These are phyloP conservation scores for Penicillium aurantiogriseum DNA, from an alignment of 2,329 filamentous ascomycete species.

Conservation along the genomic window DNA sequence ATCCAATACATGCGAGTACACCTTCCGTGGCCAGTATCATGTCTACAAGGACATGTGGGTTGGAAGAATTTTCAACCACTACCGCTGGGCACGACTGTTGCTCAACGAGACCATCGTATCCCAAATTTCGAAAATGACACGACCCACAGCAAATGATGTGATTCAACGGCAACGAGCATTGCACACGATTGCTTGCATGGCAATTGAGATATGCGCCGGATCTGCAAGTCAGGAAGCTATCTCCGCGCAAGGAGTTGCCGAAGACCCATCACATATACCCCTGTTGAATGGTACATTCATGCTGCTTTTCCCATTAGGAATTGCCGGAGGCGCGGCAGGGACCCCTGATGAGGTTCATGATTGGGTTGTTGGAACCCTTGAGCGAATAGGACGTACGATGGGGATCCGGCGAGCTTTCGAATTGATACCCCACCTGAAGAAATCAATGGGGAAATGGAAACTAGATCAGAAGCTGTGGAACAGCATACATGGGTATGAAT, in stretches of 20 bases:
- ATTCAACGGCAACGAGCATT: constrained; percentile 18
- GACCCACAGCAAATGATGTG: constrained; percentile 2
- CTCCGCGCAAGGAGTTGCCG: constrained; percentile 1
- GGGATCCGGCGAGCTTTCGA: constrained; percentile 25
- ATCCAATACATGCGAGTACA: constrained; percentile 10
- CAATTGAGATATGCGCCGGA: constrained; percentile 22
- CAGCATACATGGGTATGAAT: not conserved
- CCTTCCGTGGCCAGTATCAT: constrained; percentile 23
- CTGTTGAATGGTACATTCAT: constrained; percentile 26
- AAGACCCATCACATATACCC: constrained; percentile 1
- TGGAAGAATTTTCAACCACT: constrained; percentile 22
- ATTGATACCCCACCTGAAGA: constrained; percentile 18
- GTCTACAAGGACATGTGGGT: constrained; percentile 25
- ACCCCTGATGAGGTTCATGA: constrained; percentile 21
- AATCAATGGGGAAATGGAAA: not conserved
- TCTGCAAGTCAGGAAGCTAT: constrained; percentile 20
- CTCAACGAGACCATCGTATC: constrained; percentile 24
- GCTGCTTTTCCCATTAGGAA: constrained; percentile 22
- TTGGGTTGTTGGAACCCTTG: constrained; percentile 22
- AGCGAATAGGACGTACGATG: constrained; percentile 20
- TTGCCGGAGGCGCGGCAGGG: constrained; percentile 22
- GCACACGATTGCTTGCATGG: constrained; percentile 17
- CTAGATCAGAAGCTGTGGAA: constrained; percentile 5
- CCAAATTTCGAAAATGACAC: constrained; percentile 6
- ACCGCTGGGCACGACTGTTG: constrained; percentile 22